A percentile compares a stretch with the other conserved stretches of the same genome.
phyloP scores from a whole-genome alignment of 768 basidiomycete species.

The Kwoniella botswanensis region DNA sequence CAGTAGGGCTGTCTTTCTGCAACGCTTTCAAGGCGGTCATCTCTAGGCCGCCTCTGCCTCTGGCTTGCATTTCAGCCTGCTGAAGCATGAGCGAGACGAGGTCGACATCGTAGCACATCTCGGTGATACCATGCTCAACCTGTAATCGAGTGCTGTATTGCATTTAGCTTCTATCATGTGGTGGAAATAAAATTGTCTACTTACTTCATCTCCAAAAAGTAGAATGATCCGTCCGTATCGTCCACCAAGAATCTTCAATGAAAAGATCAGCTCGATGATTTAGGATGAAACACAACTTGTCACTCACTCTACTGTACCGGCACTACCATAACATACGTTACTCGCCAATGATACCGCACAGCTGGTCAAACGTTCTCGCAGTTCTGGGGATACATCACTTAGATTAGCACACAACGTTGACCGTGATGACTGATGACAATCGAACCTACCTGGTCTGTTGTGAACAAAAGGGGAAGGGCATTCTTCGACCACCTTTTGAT shows the following conservation, averaged over 20 bases:
- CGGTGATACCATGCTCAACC: slow-evolving; percentile 74
- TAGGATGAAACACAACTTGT: slow-evolving; percentile 51
- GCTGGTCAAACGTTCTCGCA: slow-evolving; percentile 63
- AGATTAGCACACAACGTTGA: not conserved
- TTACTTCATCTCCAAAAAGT: slow-evolving; percentile 73
- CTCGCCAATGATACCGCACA: slow-evolving; percentile 65
- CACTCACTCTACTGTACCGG: slow-evolving; percentile 73
- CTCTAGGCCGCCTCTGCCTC: slow-evolving; percentile 29
- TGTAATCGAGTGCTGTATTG: slow-evolving; percentile 44
- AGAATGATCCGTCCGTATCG: slow-evolving; percentile 63
- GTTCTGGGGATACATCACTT: slow-evolving; percentile 52
- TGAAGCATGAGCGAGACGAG: slow-evolving; percentile 70
- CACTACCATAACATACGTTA: slow-evolving; percentile 65
- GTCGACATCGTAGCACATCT: slow-evolving; percentile 66
- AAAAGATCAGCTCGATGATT: not conserved
- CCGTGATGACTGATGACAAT: not conserved
- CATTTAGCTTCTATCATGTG: not conserved
- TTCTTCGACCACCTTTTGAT: slow-evolving; percentile 77
- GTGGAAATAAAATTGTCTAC: not conserved
- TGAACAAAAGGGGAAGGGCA: slow-evolving; percentile 68
- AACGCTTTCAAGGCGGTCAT: slow-evolving; percentile 10
- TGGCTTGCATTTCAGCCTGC: slow-evolving; percentile 60
- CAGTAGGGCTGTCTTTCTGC: slow-evolving; percentile 25
- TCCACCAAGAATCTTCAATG: slow-evolving; percentile 40
- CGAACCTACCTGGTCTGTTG: slow-evolving; percentile 60